Percentiles rank a stretch among this genome's conserved stretches.
phyloP scores from a whole-genome alignment of 768 basidiomycete genomes.

The Phlegmacium glaucopus region DNA sequence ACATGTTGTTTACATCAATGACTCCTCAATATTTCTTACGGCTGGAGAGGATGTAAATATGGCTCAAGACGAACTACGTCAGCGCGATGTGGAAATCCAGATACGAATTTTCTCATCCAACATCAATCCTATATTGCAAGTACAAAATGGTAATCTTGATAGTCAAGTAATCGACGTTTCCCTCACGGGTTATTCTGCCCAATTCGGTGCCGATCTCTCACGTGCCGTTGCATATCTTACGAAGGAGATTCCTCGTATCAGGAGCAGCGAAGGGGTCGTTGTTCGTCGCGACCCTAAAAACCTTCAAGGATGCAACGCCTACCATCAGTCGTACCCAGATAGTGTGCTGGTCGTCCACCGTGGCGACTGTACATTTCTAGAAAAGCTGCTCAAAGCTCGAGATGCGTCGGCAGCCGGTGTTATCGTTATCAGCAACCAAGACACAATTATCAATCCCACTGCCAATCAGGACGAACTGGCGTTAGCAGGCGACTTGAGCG shows the following conservation, averaged over 20 bases:
- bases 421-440: conserved; percentile 67
- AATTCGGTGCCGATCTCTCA: conserved; percentile 67
- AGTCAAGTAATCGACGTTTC: conserved; percentile 40
- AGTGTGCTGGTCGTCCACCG: conserved; percentile 63
- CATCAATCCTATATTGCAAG: conserved; percentile 43
- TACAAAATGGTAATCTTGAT: conserved; percentile 36
- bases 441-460: conserved; percentile 61
- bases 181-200: conserved; percentile 58
- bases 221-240: conserved; percentile 9
- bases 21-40: conserved; percentile 42
- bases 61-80: conserved; percentile 20
- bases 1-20: conserved; percentile 80
- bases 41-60: conserved; percentile 25
- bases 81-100: conserved; percentile 42
- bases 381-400: conserved; percentile 72
- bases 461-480: conserved; percentile 53
- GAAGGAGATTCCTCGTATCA: conserved; percentile 38
- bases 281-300: conserved; percentile 54
- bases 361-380: conserved; percentile 85
- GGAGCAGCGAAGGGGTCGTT: conserved; percentile 48
- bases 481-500: conserved; percentile 53
- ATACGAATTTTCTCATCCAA: conserved; percentile 57
- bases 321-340: conserved; percentile 42
- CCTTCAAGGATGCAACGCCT: conserved; percentile 56
- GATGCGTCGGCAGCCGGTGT: conserved; percentile 75